Conservation (phyloP, 257 asterid species). For the Anisodus acutangulus region DNA sequence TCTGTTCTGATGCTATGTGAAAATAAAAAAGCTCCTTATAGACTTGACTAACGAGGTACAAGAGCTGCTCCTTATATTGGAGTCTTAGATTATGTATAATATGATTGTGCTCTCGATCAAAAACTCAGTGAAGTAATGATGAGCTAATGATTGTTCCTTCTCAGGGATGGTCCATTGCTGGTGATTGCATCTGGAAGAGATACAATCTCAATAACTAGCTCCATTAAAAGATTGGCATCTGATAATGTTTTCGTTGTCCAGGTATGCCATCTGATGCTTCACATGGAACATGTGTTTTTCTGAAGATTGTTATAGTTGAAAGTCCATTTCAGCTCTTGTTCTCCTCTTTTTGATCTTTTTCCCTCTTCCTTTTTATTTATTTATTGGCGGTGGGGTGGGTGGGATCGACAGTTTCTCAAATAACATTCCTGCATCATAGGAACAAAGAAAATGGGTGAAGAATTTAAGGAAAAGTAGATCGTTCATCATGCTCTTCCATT, state of each 20-base stretch:
- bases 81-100: neutral
- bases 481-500: neutral
- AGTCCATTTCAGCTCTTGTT: neutral
- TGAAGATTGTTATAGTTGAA: neutral
- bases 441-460: neutral
- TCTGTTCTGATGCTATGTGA: neutral
- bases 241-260: slow-evolving; percentile 91
- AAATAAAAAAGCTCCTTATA: neutral
- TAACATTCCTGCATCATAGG: neutral
- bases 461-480: neutral
- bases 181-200: slow-evolving; percentile 99
- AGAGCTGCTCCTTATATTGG: neutral
- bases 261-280: slow-evolving; percentile 53
- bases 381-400: neutral
- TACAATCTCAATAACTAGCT: slow-evolving; percentile 88
- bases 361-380: neutral
- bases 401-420: neutral
- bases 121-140: slow-evolving; percentile 15
- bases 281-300: neutral
- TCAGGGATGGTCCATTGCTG: slow-evolving; percentile 97
- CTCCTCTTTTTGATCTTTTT: neutral
- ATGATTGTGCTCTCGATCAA: neutral
- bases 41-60: neutral
- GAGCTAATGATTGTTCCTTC: slow-evolving; percentile 28
- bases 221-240: slow-evolving; percentile 86